Evolutionary conservation across 2,329 filamentous ascomycete species (phyloP), one percentile per base, ranked within the genome.

Genomic region (Epichloe sibirici): DNA sequence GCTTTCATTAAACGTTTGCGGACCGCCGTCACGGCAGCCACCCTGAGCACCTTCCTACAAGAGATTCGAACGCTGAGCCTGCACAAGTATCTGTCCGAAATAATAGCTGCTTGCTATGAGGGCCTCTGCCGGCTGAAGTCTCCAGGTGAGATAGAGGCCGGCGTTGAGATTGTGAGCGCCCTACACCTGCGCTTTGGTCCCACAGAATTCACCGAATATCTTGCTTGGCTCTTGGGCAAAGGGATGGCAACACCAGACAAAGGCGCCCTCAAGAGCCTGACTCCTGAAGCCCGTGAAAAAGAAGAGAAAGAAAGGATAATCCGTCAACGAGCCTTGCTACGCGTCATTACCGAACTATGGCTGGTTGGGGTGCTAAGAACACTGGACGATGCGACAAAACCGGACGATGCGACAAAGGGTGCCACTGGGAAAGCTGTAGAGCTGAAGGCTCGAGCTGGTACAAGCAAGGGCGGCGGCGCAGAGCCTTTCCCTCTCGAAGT

Each of bases 401-500:
- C 82, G 9, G 81, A 85, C 55, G 81, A 84, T 62, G 73, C 77
- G n/a, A 78, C 78, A 28, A 81, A 76, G 68, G 78, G 75, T 67
- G 74, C 74, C 2, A 73, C 79, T 42, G 73, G 78, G 38, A 95
- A 90, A 67, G 71, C 76, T 6, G 79, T 73, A 46, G 81, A 78
- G 60, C 68, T 71, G 56, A 86, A 75, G 73, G 74, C 71, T 59
- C 79, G 79, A 55, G 63, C 74, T 9, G 65, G 69, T 40, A 75
- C 76, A 25, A 69, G 72, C 50, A 80, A 82, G 54, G 81, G 82
- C 57, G 77, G 78, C 31, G 81, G 78, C 42, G 79, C 88, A 2
- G 93, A 98, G 57, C 93, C 93, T 0, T 97, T 98, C 59, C 94
- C 94, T 3, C 75, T 98, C 21, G 93, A 98, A 66, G 91, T 97